Conservation (phyloP, 345 rosid genomes). For the Tarenaya hassleriana region DNA sequence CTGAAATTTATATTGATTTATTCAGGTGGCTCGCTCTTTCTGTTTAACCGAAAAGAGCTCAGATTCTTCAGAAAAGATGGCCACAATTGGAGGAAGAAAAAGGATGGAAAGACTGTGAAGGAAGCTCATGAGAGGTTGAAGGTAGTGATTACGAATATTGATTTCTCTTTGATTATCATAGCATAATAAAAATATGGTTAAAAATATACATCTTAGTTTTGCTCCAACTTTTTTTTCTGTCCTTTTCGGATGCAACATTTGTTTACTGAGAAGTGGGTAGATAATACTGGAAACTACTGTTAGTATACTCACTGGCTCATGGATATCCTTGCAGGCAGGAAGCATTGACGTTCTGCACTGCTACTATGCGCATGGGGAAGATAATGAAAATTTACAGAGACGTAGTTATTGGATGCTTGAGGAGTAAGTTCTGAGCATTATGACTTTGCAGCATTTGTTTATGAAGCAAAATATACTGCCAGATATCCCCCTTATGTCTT, state of each 20-base stretch:
- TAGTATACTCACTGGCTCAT: no score
- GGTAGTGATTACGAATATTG: slow-evolving; percentile 34
- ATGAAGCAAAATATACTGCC: neutral
- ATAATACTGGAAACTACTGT: no score
- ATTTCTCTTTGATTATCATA: no score
- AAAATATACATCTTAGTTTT: neutral
- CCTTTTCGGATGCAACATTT: neutral
- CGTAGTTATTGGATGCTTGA: slow-evolving; percentile 99
- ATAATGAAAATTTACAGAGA: slow-evolving; percentile 80
- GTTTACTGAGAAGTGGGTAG: no score
- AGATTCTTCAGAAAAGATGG: slow-evolving; percentile 96
- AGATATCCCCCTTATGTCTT: neutral
- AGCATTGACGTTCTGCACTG: slow-evolving; percentile 89
- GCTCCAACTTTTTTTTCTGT: neutral
- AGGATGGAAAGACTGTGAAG: slow-evolving; percentile 85
- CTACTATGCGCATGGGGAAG: slow-evolving; percentile 96
- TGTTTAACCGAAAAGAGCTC: slow-evolving; percentile 78
- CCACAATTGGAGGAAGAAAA: slow-evolving; percentile 93
- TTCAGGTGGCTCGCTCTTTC: slow-evolving; percentile 87
- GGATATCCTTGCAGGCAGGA: slow-evolving; percentile 60
- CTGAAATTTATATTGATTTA: neutral
- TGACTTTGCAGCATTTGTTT: slow-evolving; percentile 7
- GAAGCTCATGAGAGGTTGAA: slow-evolving; percentile 96
- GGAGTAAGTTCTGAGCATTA: slow-evolving; percentile 53
- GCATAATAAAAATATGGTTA: no score